Evolutionary conservation across 148 eudicot species (phyloP), one percentile per base, ranked within the genome.

Genomic region (Vaccinium macrocarpon): DNA sequence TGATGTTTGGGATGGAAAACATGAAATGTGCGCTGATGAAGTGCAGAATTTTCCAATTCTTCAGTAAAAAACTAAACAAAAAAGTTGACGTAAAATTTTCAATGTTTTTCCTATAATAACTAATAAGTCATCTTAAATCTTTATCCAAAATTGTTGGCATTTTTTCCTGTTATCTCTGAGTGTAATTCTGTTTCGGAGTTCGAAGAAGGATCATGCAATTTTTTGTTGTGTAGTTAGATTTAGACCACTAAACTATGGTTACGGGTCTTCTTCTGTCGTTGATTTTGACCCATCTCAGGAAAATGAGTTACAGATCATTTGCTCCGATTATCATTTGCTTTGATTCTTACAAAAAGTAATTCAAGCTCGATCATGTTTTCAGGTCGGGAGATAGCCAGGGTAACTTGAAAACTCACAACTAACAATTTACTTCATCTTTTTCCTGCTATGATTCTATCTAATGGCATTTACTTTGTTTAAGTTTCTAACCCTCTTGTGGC

Each of bases 341-440:
- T 81, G 99, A 95, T 91, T 91, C 92, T 71, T 93, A 97, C 2
- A 95, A 83, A 86, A 97, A 97, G 88, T 97, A 91, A 76, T 97
- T 95, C 88, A 97, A 95, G 84, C 95, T 97, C 90, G 98, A 97
- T 89, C 95, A 97, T 85, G 93, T 97, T 68, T 97, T 97, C 73
- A 87, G 87, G 71, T 95, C 98, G 8, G 92, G 92, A 76, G 94
- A 91, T 75, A 85, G 70, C 86, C 99, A 97, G 95, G 99, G 99
- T 94, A 90, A 82, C 38, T 14, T 42, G 50, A 38, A 29, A 62
- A 55, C 16, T 79, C 53, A 59, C 62, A 62, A 8, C 8, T 13
- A 64, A 32, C 35, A 4, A 23, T 82, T 49, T 80, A 55, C 35
- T 32, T 32, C 35, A 32, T 21, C 18, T 53, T 14, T 62, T 64